A percentile compares a stretch with the other conserved stretches of the same genome.
phyloP scores from a whole-genome alignment of 2,329 filamentous ascomycete genomes.

The Phoma sp. region DNA sequence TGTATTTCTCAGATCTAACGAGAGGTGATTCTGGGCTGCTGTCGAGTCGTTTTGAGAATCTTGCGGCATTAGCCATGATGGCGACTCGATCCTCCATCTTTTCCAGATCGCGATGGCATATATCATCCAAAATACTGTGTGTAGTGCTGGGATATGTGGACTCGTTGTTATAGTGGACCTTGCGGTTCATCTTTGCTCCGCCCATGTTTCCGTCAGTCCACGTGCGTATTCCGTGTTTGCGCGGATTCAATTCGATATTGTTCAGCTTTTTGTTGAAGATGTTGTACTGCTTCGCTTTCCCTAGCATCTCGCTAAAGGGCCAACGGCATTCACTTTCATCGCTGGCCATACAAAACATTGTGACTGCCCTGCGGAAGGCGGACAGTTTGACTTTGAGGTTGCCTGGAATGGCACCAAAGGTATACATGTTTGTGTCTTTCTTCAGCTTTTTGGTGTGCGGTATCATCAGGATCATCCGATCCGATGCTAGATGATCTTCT shows the following conservation, averaged over 20 bases:
- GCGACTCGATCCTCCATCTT: conserved; percentile 22
- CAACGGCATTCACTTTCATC: not conserved
- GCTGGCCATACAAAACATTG: conserved; percentile 25
- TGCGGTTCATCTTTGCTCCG: not conserved
- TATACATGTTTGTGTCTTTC: not conserved
- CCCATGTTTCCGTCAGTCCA: not conserved
- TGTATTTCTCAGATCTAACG: conserved; percentile 6
- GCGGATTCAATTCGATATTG: not conserved
- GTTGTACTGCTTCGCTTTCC: conserved; percentile 30
- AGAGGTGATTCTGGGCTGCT: conserved; percentile 4
- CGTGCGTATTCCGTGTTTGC: not conserved
- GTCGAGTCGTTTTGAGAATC: conserved; percentile 21
- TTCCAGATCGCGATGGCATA: conserved; percentile 19
- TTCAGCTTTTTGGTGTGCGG: conserved; percentile 6
- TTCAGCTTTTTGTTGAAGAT: conserved; percentile 21
- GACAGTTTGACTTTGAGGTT: conserved; percentile 21
- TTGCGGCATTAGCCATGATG: conserved; percentile 25
- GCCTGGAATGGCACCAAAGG: conserved; percentile 17
- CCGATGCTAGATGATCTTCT: conserved; percentile 27
- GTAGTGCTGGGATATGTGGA: conserved; percentile 19
- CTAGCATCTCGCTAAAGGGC: conserved; percentile 19
- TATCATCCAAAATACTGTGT: conserved; percentile 23
- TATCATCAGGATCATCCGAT: conserved; percentile 24
- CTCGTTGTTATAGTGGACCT: not conserved
- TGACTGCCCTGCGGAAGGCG: conserved; percentile 21